These are phyloP conservation scores for Eucalyptus virginea DNA, from an alignment of 345 rosid genomes.

Conservation along the genomic window DNA sequence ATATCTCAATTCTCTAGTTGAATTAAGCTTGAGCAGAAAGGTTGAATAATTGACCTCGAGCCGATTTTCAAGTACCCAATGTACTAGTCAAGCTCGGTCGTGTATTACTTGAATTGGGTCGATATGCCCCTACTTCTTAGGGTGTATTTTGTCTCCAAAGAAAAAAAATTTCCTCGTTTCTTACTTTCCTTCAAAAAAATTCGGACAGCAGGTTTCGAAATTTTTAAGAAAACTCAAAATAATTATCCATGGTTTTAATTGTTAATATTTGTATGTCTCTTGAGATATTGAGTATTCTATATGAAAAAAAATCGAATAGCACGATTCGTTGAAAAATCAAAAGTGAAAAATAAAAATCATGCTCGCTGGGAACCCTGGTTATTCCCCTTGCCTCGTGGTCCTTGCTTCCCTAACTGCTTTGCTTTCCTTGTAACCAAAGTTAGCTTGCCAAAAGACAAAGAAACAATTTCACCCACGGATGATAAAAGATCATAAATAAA, in stretches of 20 bases:
- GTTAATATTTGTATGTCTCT: background rate
- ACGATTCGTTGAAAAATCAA: background rate
- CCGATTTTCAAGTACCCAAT: background rate
- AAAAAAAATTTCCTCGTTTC: background rate
- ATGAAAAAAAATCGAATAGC: background rate
- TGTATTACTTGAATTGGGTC: background rate
- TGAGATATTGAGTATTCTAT: background rate
- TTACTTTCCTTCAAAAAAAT: background rate
- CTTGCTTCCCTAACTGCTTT: background rate
- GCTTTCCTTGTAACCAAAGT: background rate
- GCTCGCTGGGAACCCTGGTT: background rate
- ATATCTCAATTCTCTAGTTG: background rate
- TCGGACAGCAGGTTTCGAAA: rapidly evolving
- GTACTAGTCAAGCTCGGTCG: background rate
- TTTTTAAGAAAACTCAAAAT: background rate
- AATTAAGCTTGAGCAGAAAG: background rate
- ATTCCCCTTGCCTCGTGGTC: background rate
- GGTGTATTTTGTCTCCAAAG: background rate
- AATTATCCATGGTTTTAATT: background rate
- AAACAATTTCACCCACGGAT: background rate
- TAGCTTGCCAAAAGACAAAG: background rate
- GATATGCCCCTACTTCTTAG: background rate
- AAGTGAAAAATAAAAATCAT: background rate
- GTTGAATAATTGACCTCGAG: background rate
- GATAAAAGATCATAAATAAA: background rate